Percentiles rank a stretch among this genome's conserved stretches.
Conservation (phyloP, 139 green algal genomes). For the Auxenochlorella protothecoides region DNA sequence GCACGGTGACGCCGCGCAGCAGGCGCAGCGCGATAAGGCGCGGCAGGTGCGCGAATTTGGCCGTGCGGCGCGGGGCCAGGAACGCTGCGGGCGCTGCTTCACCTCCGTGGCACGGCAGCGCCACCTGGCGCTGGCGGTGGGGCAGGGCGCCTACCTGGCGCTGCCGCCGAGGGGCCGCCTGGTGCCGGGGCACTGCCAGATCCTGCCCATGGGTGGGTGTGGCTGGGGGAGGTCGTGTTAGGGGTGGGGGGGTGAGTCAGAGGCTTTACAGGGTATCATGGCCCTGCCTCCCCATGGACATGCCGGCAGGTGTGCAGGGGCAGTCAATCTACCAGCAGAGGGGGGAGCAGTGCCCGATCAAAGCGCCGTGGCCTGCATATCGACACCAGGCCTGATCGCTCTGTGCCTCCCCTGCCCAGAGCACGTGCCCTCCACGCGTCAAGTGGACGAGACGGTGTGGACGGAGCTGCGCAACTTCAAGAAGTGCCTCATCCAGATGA, state of each 20-base stretch:
- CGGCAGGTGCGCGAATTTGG: constrained; percentile 19
- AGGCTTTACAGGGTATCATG: no score
- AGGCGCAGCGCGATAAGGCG: constrained; percentile 31
- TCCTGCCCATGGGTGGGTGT: constrained; percentile 41
- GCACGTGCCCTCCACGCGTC: constrained; percentile 49
- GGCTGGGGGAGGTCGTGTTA: background rate
- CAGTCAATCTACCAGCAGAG: no score
- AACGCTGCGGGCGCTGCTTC: constrained; percentile 43
- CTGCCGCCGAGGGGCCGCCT: constrained; percentile 61
- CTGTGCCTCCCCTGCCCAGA: constrained; percentile 18
- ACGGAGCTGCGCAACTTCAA: constrained; percentile 97
- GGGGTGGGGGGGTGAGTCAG: no score
- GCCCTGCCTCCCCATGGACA: no score
- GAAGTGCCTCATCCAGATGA: constrained; percentile 92
- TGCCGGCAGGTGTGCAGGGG: no score
- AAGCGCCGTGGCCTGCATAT: background rate
- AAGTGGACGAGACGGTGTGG: constrained; percentile 74
- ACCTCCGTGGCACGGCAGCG: constrained; percentile 22
- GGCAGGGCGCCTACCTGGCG: constrained; percentile 67
- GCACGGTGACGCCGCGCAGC: constrained; percentile 5
- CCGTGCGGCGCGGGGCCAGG: constrained; percentile 1
- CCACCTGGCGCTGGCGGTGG: constrained; percentile 75
- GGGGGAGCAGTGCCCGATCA: background rate
- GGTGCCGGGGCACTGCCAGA: constrained; percentile 70
- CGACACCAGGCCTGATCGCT: no score